These are phyloP conservation scores for Trichomonas gallinae DNA, from an alignment of 208 protist genomes.

Conservation along the genomic window DNA sequence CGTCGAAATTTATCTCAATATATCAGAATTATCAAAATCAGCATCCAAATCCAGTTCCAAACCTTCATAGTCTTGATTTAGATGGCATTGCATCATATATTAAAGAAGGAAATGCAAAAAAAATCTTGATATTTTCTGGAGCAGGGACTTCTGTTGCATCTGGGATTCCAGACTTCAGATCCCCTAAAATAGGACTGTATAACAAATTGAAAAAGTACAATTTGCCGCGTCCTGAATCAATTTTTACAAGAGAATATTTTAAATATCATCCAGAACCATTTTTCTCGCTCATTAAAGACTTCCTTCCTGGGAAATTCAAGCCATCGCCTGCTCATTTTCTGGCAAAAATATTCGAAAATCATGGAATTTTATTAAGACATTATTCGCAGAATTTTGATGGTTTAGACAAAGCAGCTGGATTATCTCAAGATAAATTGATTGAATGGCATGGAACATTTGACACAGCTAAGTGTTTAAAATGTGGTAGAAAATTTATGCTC, in stretches of 20 bases:
- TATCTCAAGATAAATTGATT: not conserved
- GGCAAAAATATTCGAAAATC: not conserved
- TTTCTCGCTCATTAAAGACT: not conserved
- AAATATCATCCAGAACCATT: not conserved
- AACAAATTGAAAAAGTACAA: not conserved
- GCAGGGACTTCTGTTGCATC: not conserved
- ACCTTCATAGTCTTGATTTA: not conserved
- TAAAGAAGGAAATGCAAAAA: not conserved
- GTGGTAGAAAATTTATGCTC: not conserved
- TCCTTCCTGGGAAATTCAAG: not conserved
- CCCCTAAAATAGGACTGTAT: not conserved
- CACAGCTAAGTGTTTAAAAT: not conserved
- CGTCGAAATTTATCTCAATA: not conserved
- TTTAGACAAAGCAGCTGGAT: not conserved
- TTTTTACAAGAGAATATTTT: not conserved
- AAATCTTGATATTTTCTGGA: not conserved
- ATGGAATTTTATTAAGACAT: not conserved
- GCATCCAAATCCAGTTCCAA: not conserved
- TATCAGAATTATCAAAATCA: not conserved
- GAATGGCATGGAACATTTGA: not conserved
- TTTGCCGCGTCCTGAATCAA: not conserved
- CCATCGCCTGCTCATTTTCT: not conserved
- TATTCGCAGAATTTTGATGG: conserved; percentile 16
- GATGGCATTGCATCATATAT: not conserved
- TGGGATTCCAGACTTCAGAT: conserved; percentile 19